Percentiles rank a stretch among this genome's conserved stretches.
phyloP scores from a whole-genome alignment of 306 rosid genomes.

The Astragalus membranaceus region DNA sequence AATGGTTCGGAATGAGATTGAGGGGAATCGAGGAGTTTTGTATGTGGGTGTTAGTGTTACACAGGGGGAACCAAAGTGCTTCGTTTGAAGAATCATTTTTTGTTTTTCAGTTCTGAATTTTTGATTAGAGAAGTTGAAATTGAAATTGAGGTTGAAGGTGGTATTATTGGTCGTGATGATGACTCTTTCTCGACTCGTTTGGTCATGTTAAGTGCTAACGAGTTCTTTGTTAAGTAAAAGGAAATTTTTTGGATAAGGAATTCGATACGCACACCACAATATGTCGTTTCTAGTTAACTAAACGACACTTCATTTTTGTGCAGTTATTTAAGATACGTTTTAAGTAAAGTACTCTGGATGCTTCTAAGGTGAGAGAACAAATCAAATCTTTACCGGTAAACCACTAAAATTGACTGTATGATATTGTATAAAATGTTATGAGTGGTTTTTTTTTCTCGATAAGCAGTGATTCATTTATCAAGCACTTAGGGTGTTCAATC shows the following conservation, averaged over 20 bases:
- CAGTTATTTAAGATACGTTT: too few relatives aligned
- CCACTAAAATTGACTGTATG: too few relatives aligned
- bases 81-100: slow-evolving; percentile 27
- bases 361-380: too few relatives aligned
- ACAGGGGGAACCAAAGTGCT: slow-evolving; percentile 24
- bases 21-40: not conserved
- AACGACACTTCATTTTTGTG: slow-evolving; percentile 9
- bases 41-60: not conserved
- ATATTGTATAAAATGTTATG: too few relatives aligned
- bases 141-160: not conserved
- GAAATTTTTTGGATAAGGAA: slow-evolving; percentile 17
- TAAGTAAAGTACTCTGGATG: too few relatives aligned
- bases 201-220: not conserved
- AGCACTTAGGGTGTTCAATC: too few relatives aligned
- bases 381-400: too few relatives aligned
- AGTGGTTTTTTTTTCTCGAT: too few relatives aligned
- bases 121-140: not conserved
- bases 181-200: not conserved
- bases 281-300: slow-evolving; percentile 2
- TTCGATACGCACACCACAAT: not conserved
- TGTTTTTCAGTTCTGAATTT: not conserved
- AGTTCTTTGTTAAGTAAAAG: not conserved
- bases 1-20: slow-evolving; percentile 5
- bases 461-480: too few relatives aligned
- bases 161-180: too few relatives aligned